These are phyloP conservation scores for Nasturtium officinale DNA, from an alignment of 345 rosid genomes.

Conservation along the genomic window DNA sequence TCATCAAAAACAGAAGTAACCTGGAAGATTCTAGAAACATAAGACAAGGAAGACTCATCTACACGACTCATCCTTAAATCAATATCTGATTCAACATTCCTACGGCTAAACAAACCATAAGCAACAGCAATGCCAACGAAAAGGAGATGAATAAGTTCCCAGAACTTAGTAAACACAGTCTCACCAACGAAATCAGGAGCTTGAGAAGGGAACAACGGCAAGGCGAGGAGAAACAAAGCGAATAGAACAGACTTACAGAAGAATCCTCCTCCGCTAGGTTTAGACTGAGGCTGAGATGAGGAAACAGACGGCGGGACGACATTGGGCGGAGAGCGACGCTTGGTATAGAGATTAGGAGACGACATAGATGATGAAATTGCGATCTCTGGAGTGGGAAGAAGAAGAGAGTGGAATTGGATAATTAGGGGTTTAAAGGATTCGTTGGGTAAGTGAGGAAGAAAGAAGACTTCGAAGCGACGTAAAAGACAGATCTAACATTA, in stretches of 20 bases:
- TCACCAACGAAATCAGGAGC: conserved; percentile 70
- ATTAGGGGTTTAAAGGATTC: conserved; percentile 14
- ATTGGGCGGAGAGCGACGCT: conserved; percentile 38
- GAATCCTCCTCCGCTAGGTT: conserved; percentile 39
- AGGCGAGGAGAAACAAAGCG: conserved; percentile 59
- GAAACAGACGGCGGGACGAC: conserved; percentile 24
- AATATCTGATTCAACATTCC: conserved; percentile 47
- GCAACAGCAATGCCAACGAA: conserved; percentile 84
- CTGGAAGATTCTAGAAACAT: conserved; percentile 53
- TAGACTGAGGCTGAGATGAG: conserved; percentile 10
- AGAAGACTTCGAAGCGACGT: conserved; percentile 80
- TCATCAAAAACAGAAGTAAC: conserved; percentile 66
- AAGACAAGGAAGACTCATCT: conserved; percentile 50
- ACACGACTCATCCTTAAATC: conserved; percentile 39
- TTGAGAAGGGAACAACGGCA: conserved; percentile 77
- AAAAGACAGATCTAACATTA: conserved; percentile 43
- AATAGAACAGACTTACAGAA: conserved; percentile 60
- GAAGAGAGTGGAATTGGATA: conserved; percentile 30
- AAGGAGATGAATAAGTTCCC: conserved; percentile 73
- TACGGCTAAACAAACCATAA: conserved; percentile 79
- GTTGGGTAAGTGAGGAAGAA: conserved; percentile 43
- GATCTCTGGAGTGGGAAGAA: conserved; percentile 14
- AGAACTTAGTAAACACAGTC: conserved; percentile 56
- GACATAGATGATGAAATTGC: conserved; percentile 48
- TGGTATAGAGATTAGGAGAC: conserved; percentile 41